phyloP scores from a whole-genome alignment of 345 rosid genomes.

The Citrus trifoliata region DNA sequence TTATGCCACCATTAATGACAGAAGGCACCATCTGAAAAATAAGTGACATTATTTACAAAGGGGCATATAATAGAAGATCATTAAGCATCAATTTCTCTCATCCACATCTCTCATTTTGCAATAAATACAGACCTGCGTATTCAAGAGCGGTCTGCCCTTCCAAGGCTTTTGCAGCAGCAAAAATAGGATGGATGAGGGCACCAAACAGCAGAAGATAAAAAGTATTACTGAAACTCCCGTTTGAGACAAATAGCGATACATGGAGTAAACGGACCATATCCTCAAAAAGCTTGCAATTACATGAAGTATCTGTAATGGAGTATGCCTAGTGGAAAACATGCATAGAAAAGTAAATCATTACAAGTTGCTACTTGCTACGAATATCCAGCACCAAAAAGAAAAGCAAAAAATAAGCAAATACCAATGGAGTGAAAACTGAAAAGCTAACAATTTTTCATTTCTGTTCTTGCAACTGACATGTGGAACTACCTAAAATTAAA shows the following conservation, averaged over 20 bases:
- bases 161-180: conserved; percentile 88
- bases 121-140: conserved; percentile 64
- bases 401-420: background rate
- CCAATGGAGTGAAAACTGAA: background rate
- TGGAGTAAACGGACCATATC: conserved; percentile 96
- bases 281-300: conserved; percentile 71
- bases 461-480: background rate
- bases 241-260: conserved; percentile 69
- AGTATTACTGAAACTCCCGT: conserved; percentile 88
- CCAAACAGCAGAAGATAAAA: conserved; percentile 82
- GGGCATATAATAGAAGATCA: background rate
- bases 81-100: conserved; percentile 10
- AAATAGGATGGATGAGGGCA: conserved; percentile 69
- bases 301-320: conserved; percentile 84
- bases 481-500: background rate
- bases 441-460: background rate
- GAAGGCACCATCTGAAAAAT: conserved; percentile 83
- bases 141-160: conserved; percentile 92
- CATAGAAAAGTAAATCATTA: background rate
- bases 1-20: conserved; percentile 84
- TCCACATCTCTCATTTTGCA: background rate
- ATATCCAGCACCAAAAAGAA: background rate
- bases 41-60: conserved; percentile 16
- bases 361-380: background rate
- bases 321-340: conserved; percentile 48